These are phyloP conservation scores for Populus hybrid DNA, from an alignment of 441 rosid species.

Conservation along the genomic window DNA sequence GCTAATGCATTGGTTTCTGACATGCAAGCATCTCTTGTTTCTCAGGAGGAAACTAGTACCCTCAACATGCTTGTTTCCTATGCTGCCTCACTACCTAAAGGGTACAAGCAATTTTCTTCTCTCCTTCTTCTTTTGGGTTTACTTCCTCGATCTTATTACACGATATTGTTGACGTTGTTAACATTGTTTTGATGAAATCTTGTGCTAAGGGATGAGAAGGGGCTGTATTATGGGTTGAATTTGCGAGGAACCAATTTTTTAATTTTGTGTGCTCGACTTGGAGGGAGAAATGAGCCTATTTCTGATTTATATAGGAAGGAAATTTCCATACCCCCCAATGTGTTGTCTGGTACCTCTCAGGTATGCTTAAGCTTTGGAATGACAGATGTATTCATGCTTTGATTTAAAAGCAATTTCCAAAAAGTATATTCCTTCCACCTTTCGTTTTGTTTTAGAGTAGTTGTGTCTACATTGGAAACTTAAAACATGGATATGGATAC, in stretches of 20 bases:
- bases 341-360: constrained; percentile 37
- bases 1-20: constrained; percentile 45
- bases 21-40: constrained; percentile 40
- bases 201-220: constrained; percentile 48
- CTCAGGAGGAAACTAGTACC: constrained; percentile 21
- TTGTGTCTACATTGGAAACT: too few relatives aligned
- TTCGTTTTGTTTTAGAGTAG: too few relatives aligned
- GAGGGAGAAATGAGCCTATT: constrained; percentile 49
- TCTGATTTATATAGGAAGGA: constrained; percentile 44
- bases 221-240: constrained; percentile 49
- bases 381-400: neutral
- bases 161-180: too few relatives aligned
- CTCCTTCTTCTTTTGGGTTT: neutral
- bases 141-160: neutral
- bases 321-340: constrained; percentile 39
- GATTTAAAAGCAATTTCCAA: too few relatives aligned
- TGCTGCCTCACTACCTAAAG: constrained; percentile 47
- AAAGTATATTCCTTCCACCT: too few relatives aligned
- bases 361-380: constrained; percentile 11
- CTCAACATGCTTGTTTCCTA: constrained; percentile 51
- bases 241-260: constrained; percentile 41
- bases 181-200: neutral
- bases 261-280: constrained; percentile 40
- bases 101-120: constrained; percentile 30
- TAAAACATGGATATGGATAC: too few relatives aligned